These are phyloP conservation scores for Nidula niveotomentosa DNA, from an alignment of 1,284 basidiomycete genomes.

Conservation along the genomic window DNA sequence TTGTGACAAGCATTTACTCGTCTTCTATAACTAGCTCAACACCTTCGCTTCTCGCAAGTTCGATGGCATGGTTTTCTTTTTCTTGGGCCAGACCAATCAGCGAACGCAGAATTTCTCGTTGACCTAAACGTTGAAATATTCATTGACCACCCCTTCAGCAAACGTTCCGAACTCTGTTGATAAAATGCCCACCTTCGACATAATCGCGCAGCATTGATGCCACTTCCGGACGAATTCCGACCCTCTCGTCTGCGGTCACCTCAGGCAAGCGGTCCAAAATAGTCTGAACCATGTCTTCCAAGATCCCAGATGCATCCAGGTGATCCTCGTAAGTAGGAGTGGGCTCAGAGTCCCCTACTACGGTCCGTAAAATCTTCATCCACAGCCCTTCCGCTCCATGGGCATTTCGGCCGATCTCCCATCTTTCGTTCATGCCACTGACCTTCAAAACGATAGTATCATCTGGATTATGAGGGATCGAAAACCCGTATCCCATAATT, in stretches of 20 bases:
- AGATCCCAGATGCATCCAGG: constrained; percentile 61
- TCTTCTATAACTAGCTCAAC: constrained; percentile 51
- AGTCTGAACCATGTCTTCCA: constrained; percentile 63
- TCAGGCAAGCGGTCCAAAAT: constrained; percentile 53
- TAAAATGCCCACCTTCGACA: constrained; percentile 43
- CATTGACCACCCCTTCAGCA: too few relatives aligned
- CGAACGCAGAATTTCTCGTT: constrained; percentile 36
- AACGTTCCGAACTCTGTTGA: too few relatives aligned
- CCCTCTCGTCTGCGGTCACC: constrained; percentile 11
- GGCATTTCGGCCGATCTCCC: constrained; percentile 64
- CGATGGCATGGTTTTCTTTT: constrained; percentile 43
- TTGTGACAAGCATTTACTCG: not conserved
- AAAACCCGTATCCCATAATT: constrained; percentile 87
- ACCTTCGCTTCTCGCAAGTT: constrained; percentile 46
- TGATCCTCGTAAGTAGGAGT: constrained; percentile 51
- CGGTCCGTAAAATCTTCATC: constrained; percentile 47
- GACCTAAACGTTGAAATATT: constrained; percentile 21
- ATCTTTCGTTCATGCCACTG: constrained; percentile 50
- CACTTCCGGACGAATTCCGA: constrained; percentile 47
- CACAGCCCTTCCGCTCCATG: constrained; percentile 59
- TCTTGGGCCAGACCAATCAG: constrained; percentile 40
- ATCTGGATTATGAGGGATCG: constrained; percentile 73
- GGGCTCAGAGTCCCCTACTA: constrained; percentile 34
- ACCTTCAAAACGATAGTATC: constrained; percentile 83
- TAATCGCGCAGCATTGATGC: constrained; percentile 57